Conservation (phyloP, 1,139 yeast species). For the Citeromyces hawaiiensis region DNA sequence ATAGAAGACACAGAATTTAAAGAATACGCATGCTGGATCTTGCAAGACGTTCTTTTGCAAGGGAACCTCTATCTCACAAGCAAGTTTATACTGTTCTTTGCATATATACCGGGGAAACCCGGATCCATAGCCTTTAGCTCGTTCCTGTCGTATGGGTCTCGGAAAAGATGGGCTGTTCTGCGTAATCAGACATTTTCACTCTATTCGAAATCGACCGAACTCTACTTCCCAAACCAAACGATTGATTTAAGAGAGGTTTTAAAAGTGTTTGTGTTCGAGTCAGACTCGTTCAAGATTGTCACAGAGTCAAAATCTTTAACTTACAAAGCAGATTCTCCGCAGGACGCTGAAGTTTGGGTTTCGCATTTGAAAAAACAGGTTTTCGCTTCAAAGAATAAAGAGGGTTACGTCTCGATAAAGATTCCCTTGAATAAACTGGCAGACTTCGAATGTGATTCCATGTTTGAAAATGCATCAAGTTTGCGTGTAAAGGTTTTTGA, state of each 20-base stretch:
- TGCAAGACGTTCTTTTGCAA: constrained; percentile 71
- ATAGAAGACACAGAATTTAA: constrained; percentile 11
- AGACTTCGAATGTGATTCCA: constrained; percentile 39
- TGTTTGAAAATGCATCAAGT: constrained; percentile 27
- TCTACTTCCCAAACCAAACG: constrained; percentile 70
- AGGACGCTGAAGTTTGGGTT: constrained; percentile 72
- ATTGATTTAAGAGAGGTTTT: constrained; percentile 59
- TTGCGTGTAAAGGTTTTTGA: constrained; percentile 35
- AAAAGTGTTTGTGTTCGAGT: constrained; percentile 30
- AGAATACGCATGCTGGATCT: constrained; percentile 66
- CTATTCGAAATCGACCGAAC: constrained; percentile 59
- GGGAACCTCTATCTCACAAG: constrained; percentile 73
- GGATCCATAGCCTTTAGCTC: constrained; percentile 42
- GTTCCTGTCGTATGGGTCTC: constrained; percentile 18
- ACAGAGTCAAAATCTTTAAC: constrained; percentile 48
- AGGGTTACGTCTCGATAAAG: constrained; percentile 63
- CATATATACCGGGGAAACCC: constrained; percentile 56
- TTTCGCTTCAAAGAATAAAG: constrained; percentile 58
- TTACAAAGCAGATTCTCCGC: constrained; percentile 62
- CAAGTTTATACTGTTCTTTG: constrained; percentile 57
- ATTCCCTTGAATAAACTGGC: constrained; percentile 62
- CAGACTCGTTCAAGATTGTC: constrained; percentile 25
- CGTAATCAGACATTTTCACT: constrained; percentile 57
- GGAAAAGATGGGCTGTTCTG: constrained; percentile 62
- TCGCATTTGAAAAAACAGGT: constrained; percentile 61